Evolutionary conservation across 78 protist genomes (phyloP), one percentile per base, ranked within the genome.

Genomic region (Pelomyxa schiedti): DNA sequence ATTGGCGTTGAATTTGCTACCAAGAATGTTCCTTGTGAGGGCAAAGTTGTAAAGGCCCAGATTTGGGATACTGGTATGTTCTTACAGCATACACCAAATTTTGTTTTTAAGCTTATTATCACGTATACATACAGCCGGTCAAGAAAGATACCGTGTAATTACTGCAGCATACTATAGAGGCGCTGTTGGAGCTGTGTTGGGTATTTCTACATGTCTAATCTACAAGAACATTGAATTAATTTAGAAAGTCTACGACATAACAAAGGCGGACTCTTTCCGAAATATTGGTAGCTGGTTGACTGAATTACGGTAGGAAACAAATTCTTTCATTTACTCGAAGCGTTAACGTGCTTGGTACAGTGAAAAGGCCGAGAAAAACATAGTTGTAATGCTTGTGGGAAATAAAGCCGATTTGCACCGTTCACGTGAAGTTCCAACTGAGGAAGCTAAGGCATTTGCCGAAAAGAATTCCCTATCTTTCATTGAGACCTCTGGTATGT

Each of bases 1-100:
- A 96, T 98, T 66, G 99, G 99, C 29, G 99, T 96, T 39, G 99
- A 98, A 80, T 96, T 96, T 75, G 97, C 97, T 37, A 95, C 95
- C 8, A 79, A 94, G 39, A 81, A 90, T 67, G 83, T 93, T 30
- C 32, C 75, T 65, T 66, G 82, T 28, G 95, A 97, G 8, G 93
- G 89, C 63, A 90, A 94, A 82, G 86, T 80, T 39, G 77, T 93
- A 74, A 92, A 94, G 77, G 97, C 94, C 0, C 97, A 96, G 84
- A 90, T 93, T 32, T 94, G 97, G 97, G 97, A 93, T 68, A 91
- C n/a, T n/a, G n/a, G n/a, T n/a, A n/a, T n/a, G n/a, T n/a, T n/a
- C n/a, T n/a, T n/a, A n/a, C n/a, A n/a, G n/a, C n/a, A n/a, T n/a
- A n/a, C n/a, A n/a, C n/a, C n/a, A n/a, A n/a, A n/a, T n/a, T n/a